phyloP scores from a whole-genome alignment of 257 asterid species.

The Sherardia arvensis region DNA sequence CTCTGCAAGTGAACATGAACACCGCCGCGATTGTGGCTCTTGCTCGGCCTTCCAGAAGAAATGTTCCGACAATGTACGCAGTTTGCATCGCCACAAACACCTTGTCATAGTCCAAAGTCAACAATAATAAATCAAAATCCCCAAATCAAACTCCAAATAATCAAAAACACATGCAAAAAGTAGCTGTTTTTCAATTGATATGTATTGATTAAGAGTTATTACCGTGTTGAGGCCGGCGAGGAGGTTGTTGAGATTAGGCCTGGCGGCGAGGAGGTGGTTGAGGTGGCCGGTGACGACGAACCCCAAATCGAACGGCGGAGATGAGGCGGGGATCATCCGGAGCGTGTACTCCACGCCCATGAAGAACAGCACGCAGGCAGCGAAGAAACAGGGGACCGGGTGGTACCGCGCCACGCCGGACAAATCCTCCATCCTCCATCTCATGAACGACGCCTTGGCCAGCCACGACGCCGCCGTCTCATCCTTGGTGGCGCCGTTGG shows the following conservation, averaged over 20 bases:
- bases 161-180: too few relatives aligned
- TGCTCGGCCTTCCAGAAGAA: conserved; percentile 79
- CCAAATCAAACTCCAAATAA: background rate
- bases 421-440: conserved; percentile 26
- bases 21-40: conserved; percentile 70
- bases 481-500: background rate
- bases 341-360: conserved; percentile 38
- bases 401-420: conserved; percentile 22
- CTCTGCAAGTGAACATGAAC: conserved; percentile 93
- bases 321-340: conserved; percentile 27
- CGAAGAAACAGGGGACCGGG: conserved; percentile 29
- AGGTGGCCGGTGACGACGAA: conserved; percentile 25
- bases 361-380: conserved; percentile 25
- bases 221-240: conserved; percentile 42
- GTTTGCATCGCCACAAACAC: conserved; percentile 83
- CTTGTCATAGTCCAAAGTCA: conserved; percentile 18
- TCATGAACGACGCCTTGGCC: conserved; percentile 24
- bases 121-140: background rate
- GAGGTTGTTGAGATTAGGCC: conserved; percentile 27
- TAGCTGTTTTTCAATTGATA: too few relatives aligned
- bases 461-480: background rate
- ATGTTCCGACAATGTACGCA: conserved; percentile 62
- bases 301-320: conserved; percentile 38
- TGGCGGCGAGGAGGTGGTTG: conserved; percentile 28
- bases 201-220: too few relatives aligned